These are phyloP conservation scores for Phyllostachys edulis DNA, from an alignment of 176 grass and related monocot genomes.

Conservation along the genomic window DNA sequence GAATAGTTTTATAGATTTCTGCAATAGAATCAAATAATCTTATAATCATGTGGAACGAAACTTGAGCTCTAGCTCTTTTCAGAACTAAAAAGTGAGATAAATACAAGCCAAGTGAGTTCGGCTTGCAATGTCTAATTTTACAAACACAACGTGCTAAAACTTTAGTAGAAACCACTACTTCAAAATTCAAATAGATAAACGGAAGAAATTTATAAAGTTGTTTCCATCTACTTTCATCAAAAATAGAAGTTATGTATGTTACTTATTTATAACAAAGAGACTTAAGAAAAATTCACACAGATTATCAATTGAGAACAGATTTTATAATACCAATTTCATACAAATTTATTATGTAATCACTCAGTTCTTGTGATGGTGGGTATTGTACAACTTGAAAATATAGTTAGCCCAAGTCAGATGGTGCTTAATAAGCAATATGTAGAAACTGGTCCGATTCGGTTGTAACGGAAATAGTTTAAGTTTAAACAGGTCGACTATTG, in stretches of 20 bases:
- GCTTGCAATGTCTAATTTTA: not conserved
- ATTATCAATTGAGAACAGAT: not conserved
- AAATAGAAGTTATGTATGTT: not conserved
- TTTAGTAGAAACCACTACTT: not conserved
- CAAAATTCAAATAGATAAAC: not conserved
- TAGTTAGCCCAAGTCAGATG: not conserved
- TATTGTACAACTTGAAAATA: not conserved
- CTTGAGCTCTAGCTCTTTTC: not conserved
- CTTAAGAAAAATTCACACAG: not conserved
- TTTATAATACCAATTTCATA: not conserved
- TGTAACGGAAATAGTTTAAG: not conserved
- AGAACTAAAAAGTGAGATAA: not conserved
- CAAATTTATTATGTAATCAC: not conserved
- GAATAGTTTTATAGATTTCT: not conserved
- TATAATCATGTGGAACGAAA: slow-evolving; percentile 1
- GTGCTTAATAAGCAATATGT: not conserved
- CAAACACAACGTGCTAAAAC: not conserved
- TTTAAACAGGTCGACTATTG: not conserved
- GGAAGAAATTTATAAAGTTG: not conserved
- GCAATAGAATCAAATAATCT: not conserved
- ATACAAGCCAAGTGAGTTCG: not conserved
- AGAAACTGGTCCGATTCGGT: not conserved
- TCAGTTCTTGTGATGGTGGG: not conserved
- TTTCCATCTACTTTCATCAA: not conserved
- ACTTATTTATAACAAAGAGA: not conserved